These are phyloP conservation scores for Phytophthora tentaculata DNA, from an alignment of 352 stramenopile genomes.

Conservation along the genomic window DNA sequence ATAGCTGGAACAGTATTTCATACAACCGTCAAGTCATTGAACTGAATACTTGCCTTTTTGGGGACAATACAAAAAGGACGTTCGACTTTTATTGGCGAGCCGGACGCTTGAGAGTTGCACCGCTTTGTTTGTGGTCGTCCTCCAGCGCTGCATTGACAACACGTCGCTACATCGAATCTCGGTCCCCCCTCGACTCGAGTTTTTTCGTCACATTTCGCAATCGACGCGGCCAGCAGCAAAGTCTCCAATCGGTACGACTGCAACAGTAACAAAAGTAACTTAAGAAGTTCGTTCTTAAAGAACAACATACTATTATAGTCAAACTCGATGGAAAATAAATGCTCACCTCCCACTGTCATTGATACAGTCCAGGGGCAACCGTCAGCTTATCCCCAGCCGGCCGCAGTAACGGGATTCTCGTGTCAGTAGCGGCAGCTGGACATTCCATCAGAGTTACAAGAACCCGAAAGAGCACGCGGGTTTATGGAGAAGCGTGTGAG, in stretches of 20 bases:
- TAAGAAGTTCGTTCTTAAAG: no score
- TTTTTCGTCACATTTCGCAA: conserved; percentile 35
- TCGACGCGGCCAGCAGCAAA: conserved; percentile 23
- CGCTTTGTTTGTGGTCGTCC: conserved; percentile 11
- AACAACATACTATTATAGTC: background rate
- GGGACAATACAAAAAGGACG: conserved; percentile 20
- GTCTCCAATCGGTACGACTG: conserved; percentile 19
- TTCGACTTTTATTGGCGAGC: conserved; percentile 22
- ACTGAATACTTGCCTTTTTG: conserved; percentile 27
- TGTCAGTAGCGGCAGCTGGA: conserved; percentile 4
- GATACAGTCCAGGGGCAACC: background rate
- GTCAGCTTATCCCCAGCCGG: background rate
- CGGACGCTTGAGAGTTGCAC: conserved; percentile 23
- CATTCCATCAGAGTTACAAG: conserved; percentile 1
- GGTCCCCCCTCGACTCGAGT: conserved; percentile 11
- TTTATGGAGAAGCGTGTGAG: conserved; percentile 29
- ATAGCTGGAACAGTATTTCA: background rate
- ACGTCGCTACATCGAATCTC: conserved; percentile 26
- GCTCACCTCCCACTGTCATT: background rate
- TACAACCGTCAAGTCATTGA: conserved; percentile 27
- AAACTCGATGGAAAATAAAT: background rate
- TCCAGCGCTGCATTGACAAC: conserved; percentile 17
- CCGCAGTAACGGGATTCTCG: background rate
- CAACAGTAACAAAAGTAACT: background rate
- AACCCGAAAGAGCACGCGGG: background rate